Base-by-base conservation (phyloP, 768 basidiomycete genomes). In the Nevesoporus exiguus region DNA sequence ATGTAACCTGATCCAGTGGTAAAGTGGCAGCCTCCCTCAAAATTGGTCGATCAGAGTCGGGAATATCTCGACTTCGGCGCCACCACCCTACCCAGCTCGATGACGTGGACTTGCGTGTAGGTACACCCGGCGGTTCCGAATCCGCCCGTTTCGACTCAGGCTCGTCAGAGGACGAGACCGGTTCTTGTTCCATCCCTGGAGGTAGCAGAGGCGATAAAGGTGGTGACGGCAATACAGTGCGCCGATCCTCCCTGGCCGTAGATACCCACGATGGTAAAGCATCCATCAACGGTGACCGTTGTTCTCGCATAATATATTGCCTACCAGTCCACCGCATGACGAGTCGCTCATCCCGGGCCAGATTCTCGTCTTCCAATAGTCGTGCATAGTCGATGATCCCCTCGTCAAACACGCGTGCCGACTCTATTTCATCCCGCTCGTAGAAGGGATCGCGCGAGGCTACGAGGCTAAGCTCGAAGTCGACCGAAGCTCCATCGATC, bases 21-120 rank as follows among this genome's bases (percentile, higher is more conserved):
- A 69, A 14, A 34, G 69, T 67, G 29, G 57, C 51, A 17, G 64
- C 51, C 19, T 53, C 61, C 42, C 71, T 62, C 36, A 68, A 46
- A 33, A 54, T 2, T 7, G 70, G 63, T 14, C 58, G 56, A 42
- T 70, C 62, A 25, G 59, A 55, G 10, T 54, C 42, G 7, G 49
- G 40, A 49, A 70, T 75, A 49, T 71, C 73, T 51, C 76, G 71
- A 68, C 82, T 85, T 19, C 88, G 76, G 56, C 80, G 84, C 90
- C 89, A 94, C 92, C 91, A 93, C 36, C 83, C 80, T 34, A 81
- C 81, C 91, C 90, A 93, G n/a, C 84, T 85, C 1, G 81, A 79
- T 14, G 83, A 82, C 0, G 80, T 78, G 5, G 81, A 70, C 51
- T 73, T 78, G 61, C 77, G 76, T 3, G 53, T 19, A 33, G 58